phyloP scores from a whole-genome alignment of 306 rosid species.

The Dryas drummondii region DNA sequence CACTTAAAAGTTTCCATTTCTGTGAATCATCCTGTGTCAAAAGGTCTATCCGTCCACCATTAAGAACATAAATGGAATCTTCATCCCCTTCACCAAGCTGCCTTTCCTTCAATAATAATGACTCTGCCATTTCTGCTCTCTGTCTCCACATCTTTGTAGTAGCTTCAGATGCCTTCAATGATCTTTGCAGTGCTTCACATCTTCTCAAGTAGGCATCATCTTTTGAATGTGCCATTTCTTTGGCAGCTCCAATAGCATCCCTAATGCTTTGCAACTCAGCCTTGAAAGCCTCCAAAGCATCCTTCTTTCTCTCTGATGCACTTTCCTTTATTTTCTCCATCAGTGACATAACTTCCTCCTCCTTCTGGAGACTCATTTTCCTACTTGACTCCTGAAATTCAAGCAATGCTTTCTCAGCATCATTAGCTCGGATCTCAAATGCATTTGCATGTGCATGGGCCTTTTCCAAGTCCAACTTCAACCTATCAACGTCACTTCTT shows the following conservation, averaged over 20 bases:
- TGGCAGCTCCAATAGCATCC: constrained; percentile 67
- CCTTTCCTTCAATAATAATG: constrained; percentile 55
- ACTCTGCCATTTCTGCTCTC: constrained; percentile 63
- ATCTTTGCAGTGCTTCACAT: constrained; percentile 65
- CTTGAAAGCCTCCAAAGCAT: constrained; percentile 58
- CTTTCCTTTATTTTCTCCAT: constrained; percentile 65
- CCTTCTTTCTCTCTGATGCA: constrained; percentile 45
- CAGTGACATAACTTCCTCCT: constrained; percentile 55
- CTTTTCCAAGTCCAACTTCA: constrained; percentile 56
- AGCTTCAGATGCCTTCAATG: constrained; percentile 63
- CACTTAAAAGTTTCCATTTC: constrained; percentile 74
- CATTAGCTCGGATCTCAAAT: constrained; percentile 50
- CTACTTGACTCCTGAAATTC: constrained; percentile 54
- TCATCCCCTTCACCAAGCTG: constrained; percentile 36
- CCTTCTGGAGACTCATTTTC: constrained; percentile 46
- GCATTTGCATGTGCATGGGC: constrained; percentile 39
- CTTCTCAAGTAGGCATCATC: constrained; percentile 66
- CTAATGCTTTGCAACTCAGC: constrained; percentile 60
- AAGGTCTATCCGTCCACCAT: constrained; percentile 78
- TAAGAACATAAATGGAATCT: constrained; percentile 52
- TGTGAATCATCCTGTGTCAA: constrained; percentile 58
- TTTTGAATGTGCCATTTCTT: constrained; percentile 45
- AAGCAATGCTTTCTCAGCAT: constrained; percentile 56
- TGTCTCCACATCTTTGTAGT: constrained; percentile 60
- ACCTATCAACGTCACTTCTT: constrained; percentile 46